Base-by-base conservation (phyloP, 768 basidiomycete genomes). In the Lactarius hengduanensis region DNA sequence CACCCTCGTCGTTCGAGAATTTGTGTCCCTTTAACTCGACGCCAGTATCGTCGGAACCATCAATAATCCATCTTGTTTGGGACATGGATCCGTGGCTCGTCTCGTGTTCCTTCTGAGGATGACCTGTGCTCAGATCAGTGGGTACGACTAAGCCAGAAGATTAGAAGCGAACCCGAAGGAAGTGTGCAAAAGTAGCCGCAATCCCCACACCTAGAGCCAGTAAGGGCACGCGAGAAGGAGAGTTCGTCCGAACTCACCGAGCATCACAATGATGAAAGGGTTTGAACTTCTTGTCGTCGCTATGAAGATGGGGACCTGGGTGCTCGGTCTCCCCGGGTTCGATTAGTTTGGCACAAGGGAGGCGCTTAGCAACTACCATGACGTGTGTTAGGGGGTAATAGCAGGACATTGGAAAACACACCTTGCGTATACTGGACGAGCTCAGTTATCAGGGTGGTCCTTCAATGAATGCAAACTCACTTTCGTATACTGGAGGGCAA, bases 51-150 rank as follows among this genome's bases (percentile, higher is more conserved):
- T 84, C 81, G 1, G 80, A 79, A 1, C 82, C 84, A 63, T 86
- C 84, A 3, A 86, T 70, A 0, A 80, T 76, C 87, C 87, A 88
- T 41, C 78, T 76, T 0, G 84, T 82, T 62, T 76, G 78, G 0
- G 84, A 82, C 85, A 87, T 87, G 1, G 84, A 86, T 13, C 86
- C 87, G 61, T 88, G 86, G 13, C 77, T 78, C 0, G 87, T 88
- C 55, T 86, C 85, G 45, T 88, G 86, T 59, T 85, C 83, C 69
- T 81, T 78, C 65, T 87, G 84, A 1, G 83, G 64, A 68, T 87
- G 86, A 0, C 82, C 86, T 87, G 20, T 9, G 41, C 54, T 5
- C 5, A 0, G 26, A 26, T 30, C 10, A 36, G 41, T 50, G 45
- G 18, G 57, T 8, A 56, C 15, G 15, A 47, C 11, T 26, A 50